These are phyloP conservation scores for Populus hybrid DNA, from an alignment of 441 rosid genomes.

Conservation along the genomic window DNA sequence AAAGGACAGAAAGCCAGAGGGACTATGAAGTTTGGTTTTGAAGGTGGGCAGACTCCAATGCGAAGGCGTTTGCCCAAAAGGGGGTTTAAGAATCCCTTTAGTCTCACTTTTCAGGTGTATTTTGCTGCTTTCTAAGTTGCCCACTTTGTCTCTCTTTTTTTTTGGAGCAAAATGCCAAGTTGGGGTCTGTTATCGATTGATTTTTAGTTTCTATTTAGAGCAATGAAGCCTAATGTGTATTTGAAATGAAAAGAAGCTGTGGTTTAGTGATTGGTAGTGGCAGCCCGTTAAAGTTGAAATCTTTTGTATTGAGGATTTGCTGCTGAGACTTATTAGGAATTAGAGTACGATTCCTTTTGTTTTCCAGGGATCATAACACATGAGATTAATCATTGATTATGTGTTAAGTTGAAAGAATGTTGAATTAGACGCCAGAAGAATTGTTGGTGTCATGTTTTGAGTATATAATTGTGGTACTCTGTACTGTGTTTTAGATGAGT, in stretches of 20 bases:
- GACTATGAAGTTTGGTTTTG: constrained; percentile 83
- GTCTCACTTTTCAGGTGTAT: constrained; percentile 76
- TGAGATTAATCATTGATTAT: not conserved
- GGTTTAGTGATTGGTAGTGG: not conserved
- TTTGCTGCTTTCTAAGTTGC: not conserved
- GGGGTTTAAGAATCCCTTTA: constrained; percentile 88
- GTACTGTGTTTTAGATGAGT: not conserved
- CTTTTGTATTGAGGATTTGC: not conserved
- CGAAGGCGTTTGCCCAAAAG: constrained; percentile 88
- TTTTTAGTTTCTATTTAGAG: not conserved
- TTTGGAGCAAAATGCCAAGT: not conserved
- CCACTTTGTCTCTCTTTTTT: not conserved
- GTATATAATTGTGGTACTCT: not conserved
- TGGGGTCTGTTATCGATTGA: not conserved
- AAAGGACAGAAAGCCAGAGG: constrained; percentile 95
- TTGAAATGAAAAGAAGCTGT: not conserved
- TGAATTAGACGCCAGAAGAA: not conserved
- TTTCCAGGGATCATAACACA: not conserved
- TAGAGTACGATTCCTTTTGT: not conserved
- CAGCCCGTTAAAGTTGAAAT: not conserved
- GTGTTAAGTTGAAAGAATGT: not conserved
- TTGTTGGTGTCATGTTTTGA: not conserved
- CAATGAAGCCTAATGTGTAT: not conserved
- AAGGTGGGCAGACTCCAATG: constrained; percentile 94
- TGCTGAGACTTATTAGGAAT: not conserved